Percentiles rank a stretch among this genome's conserved stretches.
These are phyloP conservation scores for Epichloe coenophiala DNA, from an alignment of 2,329 filamentous ascomycete genomes.

Conservation along the genomic window DNA sequence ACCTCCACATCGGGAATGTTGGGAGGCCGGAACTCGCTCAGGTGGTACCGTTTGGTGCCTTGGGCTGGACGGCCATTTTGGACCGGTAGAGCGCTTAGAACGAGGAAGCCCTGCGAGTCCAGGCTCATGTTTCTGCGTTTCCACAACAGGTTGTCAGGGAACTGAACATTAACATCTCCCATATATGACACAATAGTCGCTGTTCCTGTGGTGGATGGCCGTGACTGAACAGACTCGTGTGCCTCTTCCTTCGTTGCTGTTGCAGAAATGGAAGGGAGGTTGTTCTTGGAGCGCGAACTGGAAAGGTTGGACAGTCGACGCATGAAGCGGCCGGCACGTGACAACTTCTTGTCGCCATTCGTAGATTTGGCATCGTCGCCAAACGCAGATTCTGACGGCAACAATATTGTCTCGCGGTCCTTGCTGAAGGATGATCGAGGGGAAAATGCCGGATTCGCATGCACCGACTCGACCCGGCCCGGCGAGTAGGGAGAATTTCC, in stretches of 20 bases:
- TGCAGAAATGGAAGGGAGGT: slow-evolving; percentile 31
- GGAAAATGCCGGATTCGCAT: slow-evolving; percentile 30
- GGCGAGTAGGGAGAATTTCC: slow-evolving; percentile 27
- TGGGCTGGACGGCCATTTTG: slow-evolving; percentile 33
- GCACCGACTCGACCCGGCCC: slow-evolving; percentile 32
- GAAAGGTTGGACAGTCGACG: slow-evolving; percentile 43
- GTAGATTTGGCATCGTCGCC: slow-evolving; percentile 32
- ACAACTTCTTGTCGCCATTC: slow-evolving; percentile 32
- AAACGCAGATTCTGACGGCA: slow-evolving; percentile 32
- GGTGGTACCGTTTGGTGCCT: slow-evolving; percentile 63
- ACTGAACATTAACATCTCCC: slow-evolving; percentile 91
- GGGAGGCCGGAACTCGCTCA: slow-evolving; percentile 69
- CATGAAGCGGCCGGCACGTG: slow-evolving; percentile 44
- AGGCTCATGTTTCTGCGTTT: slow-evolving; percentile 83
- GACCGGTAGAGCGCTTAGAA: slow-evolving; percentile 52
- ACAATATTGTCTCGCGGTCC: slow-evolving; percentile 23
- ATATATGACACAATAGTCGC: slow-evolving; percentile 49
- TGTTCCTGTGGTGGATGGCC: slow-evolving; percentile 17
- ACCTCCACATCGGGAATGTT: slow-evolving; percentile 80
- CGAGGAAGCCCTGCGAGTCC: slow-evolving; percentile 69
- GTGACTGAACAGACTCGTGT: slow-evolving; percentile 8
- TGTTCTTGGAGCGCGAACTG: slow-evolving; percentile 29
- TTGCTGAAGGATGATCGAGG: slow-evolving; percentile 38
- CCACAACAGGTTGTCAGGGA: slow-evolving; percentile 92
- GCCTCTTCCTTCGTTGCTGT: slow-evolving; percentile 36